These are phyloP conservation scores for Lachnellula suecica DNA, from an alignment of 2,329 filamentous ascomycete species.

Conservation along the genomic window DNA sequence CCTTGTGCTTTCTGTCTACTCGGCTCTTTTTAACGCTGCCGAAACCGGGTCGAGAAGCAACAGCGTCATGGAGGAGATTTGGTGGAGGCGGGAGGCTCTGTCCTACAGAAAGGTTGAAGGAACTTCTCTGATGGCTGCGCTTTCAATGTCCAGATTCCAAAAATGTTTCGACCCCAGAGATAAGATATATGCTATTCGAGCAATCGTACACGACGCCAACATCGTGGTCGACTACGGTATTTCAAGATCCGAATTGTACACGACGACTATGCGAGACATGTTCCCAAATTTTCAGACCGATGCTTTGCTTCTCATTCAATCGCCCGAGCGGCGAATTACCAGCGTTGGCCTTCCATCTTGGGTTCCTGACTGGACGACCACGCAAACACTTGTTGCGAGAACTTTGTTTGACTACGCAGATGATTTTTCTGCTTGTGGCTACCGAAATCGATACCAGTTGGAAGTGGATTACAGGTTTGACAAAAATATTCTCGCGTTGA, in stretches of 20 bases:
- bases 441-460: background rate
- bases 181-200: conserved; percentile 1
- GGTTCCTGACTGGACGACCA: conserved; percentile 4
- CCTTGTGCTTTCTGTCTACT: background rate
- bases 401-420: background rate
- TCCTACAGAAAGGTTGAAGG: no score
- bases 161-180: conserved; percentile 2
- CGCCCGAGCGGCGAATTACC: background rate
- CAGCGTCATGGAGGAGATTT: background rate
- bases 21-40: background rate
- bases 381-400: background rate
- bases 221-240: background rate
- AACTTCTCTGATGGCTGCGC: background rate
- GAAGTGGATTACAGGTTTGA: background rate
- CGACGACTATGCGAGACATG: background rate
- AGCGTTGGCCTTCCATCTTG: background rate
- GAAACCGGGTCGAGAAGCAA: no score
- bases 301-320: background rate
- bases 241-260: background rate
- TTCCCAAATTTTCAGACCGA: background rate
- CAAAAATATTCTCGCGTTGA: background rate
- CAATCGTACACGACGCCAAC: background rate
- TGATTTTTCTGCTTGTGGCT: background rate
- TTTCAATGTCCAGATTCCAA: background rate
- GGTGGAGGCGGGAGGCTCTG: background rate